These are phyloP conservation scores for Ceratocystis destructans DNA, from an alignment of 2,329 filamentous ascomycete genomes.

Conservation along the genomic window DNA sequence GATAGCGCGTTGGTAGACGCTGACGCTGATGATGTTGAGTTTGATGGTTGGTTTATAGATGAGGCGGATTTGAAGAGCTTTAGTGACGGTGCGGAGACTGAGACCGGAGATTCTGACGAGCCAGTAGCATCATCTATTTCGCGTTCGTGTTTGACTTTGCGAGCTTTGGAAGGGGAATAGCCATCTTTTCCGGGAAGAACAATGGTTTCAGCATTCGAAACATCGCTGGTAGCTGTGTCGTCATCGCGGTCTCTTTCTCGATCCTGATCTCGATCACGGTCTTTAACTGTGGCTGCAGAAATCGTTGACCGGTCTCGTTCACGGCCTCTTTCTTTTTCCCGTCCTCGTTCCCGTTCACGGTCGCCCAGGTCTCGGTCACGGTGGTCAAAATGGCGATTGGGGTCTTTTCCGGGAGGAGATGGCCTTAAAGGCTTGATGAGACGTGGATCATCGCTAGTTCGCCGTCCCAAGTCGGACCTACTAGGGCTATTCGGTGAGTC, in stretches of 20 bases:
- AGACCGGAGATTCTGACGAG: slow-evolving; percentile 1
- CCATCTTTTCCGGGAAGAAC: slow-evolving; percentile 53
- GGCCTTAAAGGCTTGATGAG: not conserved
- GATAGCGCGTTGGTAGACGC: not conserved
- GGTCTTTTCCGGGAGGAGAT: slow-evolving; percentile 5
- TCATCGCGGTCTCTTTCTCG: slow-evolving; percentile 24
- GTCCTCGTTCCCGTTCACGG: slow-evolving; percentile 14
- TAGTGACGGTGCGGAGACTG: not conserved
- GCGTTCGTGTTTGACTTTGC: slow-evolving; percentile 53
- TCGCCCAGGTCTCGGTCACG: slow-evolving; percentile 16
- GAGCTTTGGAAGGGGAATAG: slow-evolving; percentile 47
- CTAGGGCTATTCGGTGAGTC: slow-evolving; percentile 13
- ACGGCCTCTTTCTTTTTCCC: not conserved
- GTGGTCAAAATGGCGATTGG: slow-evolving; percentile 1
- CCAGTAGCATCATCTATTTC: slow-evolving; percentile 33
- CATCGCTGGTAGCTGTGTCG: slow-evolving; percentile 32
- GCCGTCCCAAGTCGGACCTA: not conserved
- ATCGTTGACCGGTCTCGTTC: not conserved
- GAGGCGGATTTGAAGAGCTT: slow-evolving; percentile 8
- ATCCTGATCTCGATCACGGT: slow-evolving; percentile 14
- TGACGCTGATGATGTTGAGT: not conserved
- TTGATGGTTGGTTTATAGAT: not conserved
- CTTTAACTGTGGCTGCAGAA: not conserved
- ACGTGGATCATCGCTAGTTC: slow-evolving; percentile 10
- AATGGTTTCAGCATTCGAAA: slow-evolving; percentile 60